Base-by-base conservation (phyloP, 1,139 yeast species). In the Geotrichum bryndzae region DNA sequence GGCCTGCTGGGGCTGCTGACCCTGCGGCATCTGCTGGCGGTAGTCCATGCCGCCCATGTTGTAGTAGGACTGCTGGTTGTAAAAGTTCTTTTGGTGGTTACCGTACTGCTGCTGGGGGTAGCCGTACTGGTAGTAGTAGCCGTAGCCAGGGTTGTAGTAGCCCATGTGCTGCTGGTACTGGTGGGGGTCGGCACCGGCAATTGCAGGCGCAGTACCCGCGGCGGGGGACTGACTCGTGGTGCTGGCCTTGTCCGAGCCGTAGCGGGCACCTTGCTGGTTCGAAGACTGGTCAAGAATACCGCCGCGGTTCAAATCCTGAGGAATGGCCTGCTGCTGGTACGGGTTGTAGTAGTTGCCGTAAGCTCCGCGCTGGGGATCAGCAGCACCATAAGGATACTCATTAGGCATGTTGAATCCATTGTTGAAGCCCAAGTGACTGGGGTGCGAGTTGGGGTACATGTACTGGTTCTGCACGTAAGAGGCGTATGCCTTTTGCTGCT, bases 121-220 rank as follows among this genome's bases (percentile, higher is more conserved):
- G 18, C 68, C 69, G 60, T 67, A 69, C 56, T 68, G 66, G 66
- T 70, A 72, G 63, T 71, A 70, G 65, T 70, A 71, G 59, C 68
- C 69, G 57, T 70, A 71, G 48, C 72, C 72, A 64, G 65, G 66
- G 68, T 66, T 65, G 66, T 68, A 70, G 65, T 70, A 70, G 60
- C 65, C 66, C 64, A 67, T 64, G 41, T 66, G 66, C 48, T 68
- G 68, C 59, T 66, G 68, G 59, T 66, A 68, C 57, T 66, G 67
- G 38, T 65, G 68, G 50, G 68, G 67, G 51, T 66, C 65, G 27
- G 69, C 67, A 38, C 66, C 62, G 33, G 66, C 61, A 50, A 64
- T 53, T 10, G 66, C 66, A 25, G 68, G 64, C 3, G 66, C 54
- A 3, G 60, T 62, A 4, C 65, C 62, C 22, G 70, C 66, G 53